phyloP scores from a whole-genome alignment of 139 green algal species.

The Trebouxia sp. region DNA sequence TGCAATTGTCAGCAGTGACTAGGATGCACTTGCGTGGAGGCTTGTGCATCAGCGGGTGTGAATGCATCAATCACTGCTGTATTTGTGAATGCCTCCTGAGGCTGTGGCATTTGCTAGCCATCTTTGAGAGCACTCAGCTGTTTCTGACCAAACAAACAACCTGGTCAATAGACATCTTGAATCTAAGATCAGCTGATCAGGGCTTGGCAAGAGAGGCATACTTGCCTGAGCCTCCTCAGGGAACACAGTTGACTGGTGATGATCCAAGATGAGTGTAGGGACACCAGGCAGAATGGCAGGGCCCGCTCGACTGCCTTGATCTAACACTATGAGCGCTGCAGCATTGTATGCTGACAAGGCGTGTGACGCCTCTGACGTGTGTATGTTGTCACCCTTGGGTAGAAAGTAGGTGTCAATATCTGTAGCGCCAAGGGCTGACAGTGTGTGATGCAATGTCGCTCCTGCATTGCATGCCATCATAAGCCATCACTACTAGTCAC shows the following conservation, averaged over 20 bases:
- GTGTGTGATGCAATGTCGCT: background rate
- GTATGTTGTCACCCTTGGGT: conserved; percentile 26
- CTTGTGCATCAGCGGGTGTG: too few species aligned
- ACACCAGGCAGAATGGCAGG: conserved; percentile 23
- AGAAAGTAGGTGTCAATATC: conserved; percentile 25
- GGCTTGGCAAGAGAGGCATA: too few species aligned
- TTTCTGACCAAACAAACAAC: too few species aligned
- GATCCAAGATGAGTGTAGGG: conserved; percentile 22
- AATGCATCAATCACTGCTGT: too few species aligned
- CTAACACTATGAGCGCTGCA: conserved; percentile 1
- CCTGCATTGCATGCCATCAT: too few species aligned
- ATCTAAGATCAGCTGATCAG: background rate
- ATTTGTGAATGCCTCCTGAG: too few species aligned
- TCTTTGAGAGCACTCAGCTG: too few species aligned
- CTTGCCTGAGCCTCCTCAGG: conserved; percentile 17
- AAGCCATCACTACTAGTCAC: too few species aligned
- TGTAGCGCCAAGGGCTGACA: background rate
- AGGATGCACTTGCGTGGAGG: too few species aligned
- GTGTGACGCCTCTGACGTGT: background rate
- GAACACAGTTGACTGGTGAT: conserved; percentile 13
- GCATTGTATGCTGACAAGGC: conserved; percentile 11
- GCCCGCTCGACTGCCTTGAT: conserved; percentile 26
- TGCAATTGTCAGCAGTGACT: too few species aligned
- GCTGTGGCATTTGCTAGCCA: too few species aligned
- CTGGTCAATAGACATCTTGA: too few species aligned